Percentiles rank a stretch among this genome's conserved stretches.
These are phyloP conservation scores for Salix suchowensis DNA, from an alignment of 345 rosid species.

Conservation along the genomic window DNA sequence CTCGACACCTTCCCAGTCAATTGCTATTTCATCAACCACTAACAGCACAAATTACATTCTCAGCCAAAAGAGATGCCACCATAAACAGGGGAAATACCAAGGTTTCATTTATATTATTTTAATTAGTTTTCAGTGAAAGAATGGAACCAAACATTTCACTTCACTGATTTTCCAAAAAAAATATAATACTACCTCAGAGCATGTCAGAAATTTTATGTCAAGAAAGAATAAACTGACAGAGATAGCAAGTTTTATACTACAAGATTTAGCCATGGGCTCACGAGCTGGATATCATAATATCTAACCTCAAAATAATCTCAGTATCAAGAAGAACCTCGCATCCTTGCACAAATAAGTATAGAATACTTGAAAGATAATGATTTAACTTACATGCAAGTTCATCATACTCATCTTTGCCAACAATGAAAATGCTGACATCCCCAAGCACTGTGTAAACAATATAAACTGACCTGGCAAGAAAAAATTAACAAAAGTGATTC, in stretches of 20 bases:
- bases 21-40: neutral
- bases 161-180: neutral
- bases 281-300: neutral
- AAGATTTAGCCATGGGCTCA: slow-evolving; percentile 3
- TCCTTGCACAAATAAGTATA: slow-evolving; percentile 5
- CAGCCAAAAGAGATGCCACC: neutral
- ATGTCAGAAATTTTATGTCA: neutral
- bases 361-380: neutral
- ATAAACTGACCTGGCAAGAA: slow-evolving; percentile 69
- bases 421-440: slow-evolving; percentile 82
- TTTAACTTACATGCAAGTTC: slow-evolving; percentile 86
- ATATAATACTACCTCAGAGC: neutral
- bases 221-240: neutral
- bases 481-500: neutral
- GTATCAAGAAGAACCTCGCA: neutral
- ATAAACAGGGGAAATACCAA: neutral
- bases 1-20: neutral
- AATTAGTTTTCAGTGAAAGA: neutral
- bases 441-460: slow-evolving; percentile 90
- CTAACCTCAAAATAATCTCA: neutral
- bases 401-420: slow-evolving; percentile 96
- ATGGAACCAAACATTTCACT: neutral
- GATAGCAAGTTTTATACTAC: neutral
- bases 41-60: neutral
- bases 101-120: neutral